phyloP scores from a whole-genome alignment of 805 yeast genomes.

The Kluyveromyces wickerhamii region DNA sequence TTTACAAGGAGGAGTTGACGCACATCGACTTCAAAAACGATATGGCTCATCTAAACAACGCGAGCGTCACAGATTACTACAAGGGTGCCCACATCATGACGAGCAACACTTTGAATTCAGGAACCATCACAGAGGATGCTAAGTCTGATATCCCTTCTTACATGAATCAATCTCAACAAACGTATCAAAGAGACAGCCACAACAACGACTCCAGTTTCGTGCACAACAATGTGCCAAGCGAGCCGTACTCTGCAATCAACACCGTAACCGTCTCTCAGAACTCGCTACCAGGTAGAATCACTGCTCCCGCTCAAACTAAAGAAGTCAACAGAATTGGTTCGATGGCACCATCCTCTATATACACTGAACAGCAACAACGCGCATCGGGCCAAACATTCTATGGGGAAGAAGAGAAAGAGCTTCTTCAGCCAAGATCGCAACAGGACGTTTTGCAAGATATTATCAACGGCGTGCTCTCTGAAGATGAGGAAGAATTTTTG shows the following conservation, averaged over 20 bases:
- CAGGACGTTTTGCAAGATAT: constrained; percentile 22
- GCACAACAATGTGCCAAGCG: neutral
- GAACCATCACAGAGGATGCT: constrained; percentile 4
- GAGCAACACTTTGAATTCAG: constrained; percentile 8
- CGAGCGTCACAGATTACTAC: constrained; percentile 8
- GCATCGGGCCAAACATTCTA: too few species aligned
- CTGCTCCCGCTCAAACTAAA: neutral
- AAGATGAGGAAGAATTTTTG: constrained; percentile 14
- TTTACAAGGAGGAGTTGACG: constrained; percentile 3
- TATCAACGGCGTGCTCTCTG: constrained; percentile 14
- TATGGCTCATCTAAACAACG: neutral
- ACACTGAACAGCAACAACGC: too few species aligned
- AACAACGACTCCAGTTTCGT: neutral
- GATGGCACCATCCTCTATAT: neutral
- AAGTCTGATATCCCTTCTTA: constrained; percentile 1
- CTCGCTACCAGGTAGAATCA: constrained; percentile 1
- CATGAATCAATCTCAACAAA: too few species aligned
- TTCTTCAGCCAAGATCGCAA: constrained; percentile 5
- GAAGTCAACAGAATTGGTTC: neutral
- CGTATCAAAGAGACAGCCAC: neutral
- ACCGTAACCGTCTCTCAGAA: neutral
- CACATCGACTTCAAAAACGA: neutral
- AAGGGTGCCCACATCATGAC: constrained; percentile 10
- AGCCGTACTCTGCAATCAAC: constrained; percentile 4
- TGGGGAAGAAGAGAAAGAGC: too few species aligned